phyloP scores from a whole-genome alignment of 305 asterid genomes.

The Nicotiana rustica region DNA sequence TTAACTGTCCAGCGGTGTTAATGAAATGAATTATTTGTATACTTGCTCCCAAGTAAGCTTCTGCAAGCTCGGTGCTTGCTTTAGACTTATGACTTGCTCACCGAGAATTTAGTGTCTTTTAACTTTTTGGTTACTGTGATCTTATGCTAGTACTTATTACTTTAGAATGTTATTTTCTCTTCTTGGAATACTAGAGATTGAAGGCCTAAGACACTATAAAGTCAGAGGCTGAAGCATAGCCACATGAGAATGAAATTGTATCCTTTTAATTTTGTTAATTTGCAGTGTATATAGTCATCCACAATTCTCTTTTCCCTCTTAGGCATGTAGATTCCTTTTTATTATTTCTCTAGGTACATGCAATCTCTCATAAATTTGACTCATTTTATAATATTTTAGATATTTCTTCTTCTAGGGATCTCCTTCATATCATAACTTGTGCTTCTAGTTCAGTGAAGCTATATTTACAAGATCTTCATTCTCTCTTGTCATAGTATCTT shows the following conservation, averaged over 20 bases:
- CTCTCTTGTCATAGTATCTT: too few species aligned
- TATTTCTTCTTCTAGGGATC: too few species aligned
- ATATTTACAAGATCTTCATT: too few species aligned
- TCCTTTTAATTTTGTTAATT: neutral
- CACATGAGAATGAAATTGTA: neutral
- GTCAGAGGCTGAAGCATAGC: neutral
- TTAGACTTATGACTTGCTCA: conserved; percentile 9
- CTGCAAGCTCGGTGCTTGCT: neutral
- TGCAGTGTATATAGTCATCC: neutral
- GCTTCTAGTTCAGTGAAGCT: too few species aligned
- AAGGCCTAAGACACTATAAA: neutral
- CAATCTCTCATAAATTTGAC: too few species aligned
- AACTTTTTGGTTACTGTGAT: neutral
- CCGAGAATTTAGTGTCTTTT: neutral
- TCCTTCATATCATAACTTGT: too few species aligned
- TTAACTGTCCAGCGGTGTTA: neutral
- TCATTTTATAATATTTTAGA: too few species aligned
- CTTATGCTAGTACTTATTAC: neutral
- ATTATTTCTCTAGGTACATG: too few species aligned
- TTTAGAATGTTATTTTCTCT: neutral
- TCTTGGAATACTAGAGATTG: neutral
- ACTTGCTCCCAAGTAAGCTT: conserved; percentile 7
- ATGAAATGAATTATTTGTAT: neutral
- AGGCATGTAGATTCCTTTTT: too few species aligned
- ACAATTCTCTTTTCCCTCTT: too few species aligned